A percentile compares a stretch with the other conserved stretches of the same genome.
These are phyloP conservation scores for Steccherinum ochraceum DNA, from an alignment of 768 basidiomycete genomes.

Conservation along the genomic window DNA sequence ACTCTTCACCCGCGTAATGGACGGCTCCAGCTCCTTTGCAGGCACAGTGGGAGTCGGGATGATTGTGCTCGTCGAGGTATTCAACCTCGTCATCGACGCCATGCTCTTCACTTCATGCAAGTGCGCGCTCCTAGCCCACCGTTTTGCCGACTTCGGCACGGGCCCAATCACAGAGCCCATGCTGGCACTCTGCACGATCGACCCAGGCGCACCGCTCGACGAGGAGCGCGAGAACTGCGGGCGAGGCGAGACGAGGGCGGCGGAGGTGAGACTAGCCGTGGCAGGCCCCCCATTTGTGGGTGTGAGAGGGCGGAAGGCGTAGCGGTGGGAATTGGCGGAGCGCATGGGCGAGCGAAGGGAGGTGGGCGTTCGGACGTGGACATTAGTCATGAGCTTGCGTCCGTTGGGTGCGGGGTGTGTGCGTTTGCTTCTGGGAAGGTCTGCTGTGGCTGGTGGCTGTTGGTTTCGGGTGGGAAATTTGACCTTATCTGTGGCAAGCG, in stretches of 20 bases:
- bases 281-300: slow-evolving; percentile 6
- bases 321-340: slow-evolving; percentile 11
- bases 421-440: slow-evolving; percentile 6
- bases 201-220: slow-evolving; percentile 25
- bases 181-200: slow-evolving; percentile 13
- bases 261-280: slow-evolving; percentile 23
- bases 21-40: not conserved
- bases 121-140: slow-evolving; percentile 63
- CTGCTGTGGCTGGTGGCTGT: not conserved
- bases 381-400: not conserved
- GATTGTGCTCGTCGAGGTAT: not conserved
- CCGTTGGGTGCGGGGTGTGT: slow-evolving; percentile 5
- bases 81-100: not conserved
- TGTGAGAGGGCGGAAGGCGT: slow-evolving; percentile 14
- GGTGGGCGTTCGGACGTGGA: slow-evolving; percentile 18
- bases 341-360: slow-evolving; percentile 9
- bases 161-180: slow-evolving; percentile 23
- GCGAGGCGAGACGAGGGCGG: slow-evolving; percentile 20
- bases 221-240: slow-evolving; percentile 38
- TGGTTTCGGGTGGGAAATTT: slow-evolving; percentile 11
- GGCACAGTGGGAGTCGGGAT: not conserved
- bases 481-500: slow-evolving; percentile 1
- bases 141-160: slow-evolving; percentile 41
- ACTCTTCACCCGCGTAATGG: too few species aligned
- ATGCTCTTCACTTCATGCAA: slow-evolving; percentile 50